Percentiles rank a stretch among this genome's conserved stretches.
Conservation (phyloP, 257 asterid species). For the Cordia subcordata region DNA sequence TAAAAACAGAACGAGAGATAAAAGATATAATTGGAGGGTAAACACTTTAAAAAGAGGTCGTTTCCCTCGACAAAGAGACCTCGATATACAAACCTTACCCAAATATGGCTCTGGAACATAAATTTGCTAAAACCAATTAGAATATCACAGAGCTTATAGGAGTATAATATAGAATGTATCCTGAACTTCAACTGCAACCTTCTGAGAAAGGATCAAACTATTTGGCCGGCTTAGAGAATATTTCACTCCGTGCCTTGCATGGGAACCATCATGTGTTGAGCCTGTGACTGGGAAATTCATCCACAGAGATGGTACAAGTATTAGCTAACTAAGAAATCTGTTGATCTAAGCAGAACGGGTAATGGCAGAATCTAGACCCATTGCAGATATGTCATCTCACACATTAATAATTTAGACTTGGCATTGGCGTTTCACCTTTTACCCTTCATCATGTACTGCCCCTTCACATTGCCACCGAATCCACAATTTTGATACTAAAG, state of each 20-base stretch:
- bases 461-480: background rate
- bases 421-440: too few relatives aligned
- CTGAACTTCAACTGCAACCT: conserved; percentile 17
- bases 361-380: background rate
- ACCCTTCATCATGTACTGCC: background rate
- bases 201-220: too few relatives aligned
- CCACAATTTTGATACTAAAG: too few relatives aligned
- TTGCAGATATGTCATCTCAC: background rate
- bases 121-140: conserved; percentile 11
- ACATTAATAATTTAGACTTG: too few relatives aligned
- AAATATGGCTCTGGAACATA: conserved; percentile 16
- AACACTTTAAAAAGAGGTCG: too few relatives aligned
- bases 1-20: too few relatives aligned
- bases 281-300: conserved; percentile 36
- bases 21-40: background rate
- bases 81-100: conserved; percentile 28
- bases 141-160: conserved; percentile 22
- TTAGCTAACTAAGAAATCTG: background rate
- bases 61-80: conserved; percentile 3
- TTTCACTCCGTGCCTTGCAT: conserved; percentile 56
- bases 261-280: conserved; percentile 52
- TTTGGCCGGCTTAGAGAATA: conserved; percentile 5
- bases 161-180: conserved; percentile 19
- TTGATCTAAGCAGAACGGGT: too few relatives aligned
- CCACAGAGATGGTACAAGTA: conserved; percentile 13